Conservation (phyloP, 495 filamentous ascomycete species). For the Polyplosphaeria fusca region DNA sequence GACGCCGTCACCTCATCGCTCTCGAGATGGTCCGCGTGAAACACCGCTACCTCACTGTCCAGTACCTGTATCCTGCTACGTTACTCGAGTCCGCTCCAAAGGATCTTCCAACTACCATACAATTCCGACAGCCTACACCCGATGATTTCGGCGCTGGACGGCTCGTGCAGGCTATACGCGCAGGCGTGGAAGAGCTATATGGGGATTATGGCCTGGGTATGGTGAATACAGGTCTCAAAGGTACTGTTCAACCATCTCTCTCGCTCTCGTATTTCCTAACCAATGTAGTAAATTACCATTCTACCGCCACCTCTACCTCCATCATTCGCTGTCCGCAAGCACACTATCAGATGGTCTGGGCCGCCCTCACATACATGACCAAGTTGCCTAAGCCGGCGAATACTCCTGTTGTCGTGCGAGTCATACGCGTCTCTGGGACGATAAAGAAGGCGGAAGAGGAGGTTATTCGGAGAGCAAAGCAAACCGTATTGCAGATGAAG, state of each 20-base stretch:
- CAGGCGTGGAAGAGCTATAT: constrained; percentile 67
- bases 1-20: too few relatives aligned
- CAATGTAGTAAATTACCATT: constrained; percentile 81
- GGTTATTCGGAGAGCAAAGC: constrained; percentile 70
- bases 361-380: constrained; percentile 80
- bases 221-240: constrained; percentile 56
- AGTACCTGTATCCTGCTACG: constrained; percentile 74
- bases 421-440: constrained; percentile 90
- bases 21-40: constrained; percentile 88
- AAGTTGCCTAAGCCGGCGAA: constrained; percentile 55
- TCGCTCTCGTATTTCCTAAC: neutral
- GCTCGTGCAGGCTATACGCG: constrained; percentile 64
- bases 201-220: constrained; percentile 88
- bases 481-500: constrained; percentile 36
- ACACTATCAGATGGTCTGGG: constrained; percentile 83
- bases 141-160: constrained; percentile 59
- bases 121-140: constrained; percentile 73
- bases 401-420: constrained; percentile 69
- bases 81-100: constrained; percentile 31
- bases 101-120: constrained; percentile 55
- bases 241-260: constrained; percentile 43
- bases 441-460: constrained; percentile 90
- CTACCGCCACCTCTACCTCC: constrained; percentile 85
- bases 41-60: constrained; percentile 86
- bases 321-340: constrained; percentile 78